A percentile compares a stretch with the other conserved stretches of the same genome.
Evolutionary conservation across 2,329 filamentous ascomycete species (phyloP).

Genomic region (Aotearoamyces nothofagi): DNA sequence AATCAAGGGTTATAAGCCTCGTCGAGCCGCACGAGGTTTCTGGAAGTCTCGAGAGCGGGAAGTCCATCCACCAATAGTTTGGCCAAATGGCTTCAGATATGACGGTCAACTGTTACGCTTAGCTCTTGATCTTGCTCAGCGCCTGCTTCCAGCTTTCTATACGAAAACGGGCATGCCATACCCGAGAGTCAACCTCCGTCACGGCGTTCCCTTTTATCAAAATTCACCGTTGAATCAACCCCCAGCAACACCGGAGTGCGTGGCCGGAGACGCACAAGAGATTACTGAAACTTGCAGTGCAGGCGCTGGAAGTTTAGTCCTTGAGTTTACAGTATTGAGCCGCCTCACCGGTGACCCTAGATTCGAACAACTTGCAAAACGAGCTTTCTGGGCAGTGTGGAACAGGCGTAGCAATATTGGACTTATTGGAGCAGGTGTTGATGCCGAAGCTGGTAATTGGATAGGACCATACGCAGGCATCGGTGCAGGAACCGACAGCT

Average conservation of each 20-base stretch:
- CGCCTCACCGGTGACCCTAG: constrained; percentile 70
- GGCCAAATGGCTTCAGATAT: constrained; percentile 68
- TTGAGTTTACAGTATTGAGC: constrained; percentile 86
- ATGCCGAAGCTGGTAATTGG: constrained; percentile 84
- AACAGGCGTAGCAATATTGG: constrained; percentile 69
- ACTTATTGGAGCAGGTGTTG: constrained; percentile 80
- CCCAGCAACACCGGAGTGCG: constrained; percentile 25
- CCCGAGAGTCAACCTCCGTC: constrained; percentile 78
- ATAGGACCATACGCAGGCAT: constrained; percentile 82
- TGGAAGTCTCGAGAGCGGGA: constrained; percentile 20
- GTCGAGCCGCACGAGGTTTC: constrained; percentile 4
- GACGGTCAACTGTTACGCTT: constrained; percentile 83
- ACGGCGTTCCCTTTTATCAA: constrained; percentile 83
- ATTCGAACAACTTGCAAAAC: constrained; percentile 83
- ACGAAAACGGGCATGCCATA: constrained; percentile 87
- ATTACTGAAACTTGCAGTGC: constrained; percentile 95
- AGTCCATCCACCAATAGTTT: constrained; percentile 42
- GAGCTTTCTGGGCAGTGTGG: constrained; percentile 98
- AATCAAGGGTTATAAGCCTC: constrained; percentile 60
- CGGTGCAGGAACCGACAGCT: constrained; percentile 91
- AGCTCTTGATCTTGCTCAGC: constrained; percentile 68
- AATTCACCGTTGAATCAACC: constrained; percentile 66
- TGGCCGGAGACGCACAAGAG: constrained; percentile 31
- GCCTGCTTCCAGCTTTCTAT: constrained; percentile 82
- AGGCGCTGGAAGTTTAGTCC: constrained; percentile 84